Evolutionary conservation across 2,329 filamentous ascomycete genomes (phyloP), one percentile per base, ranked within the genome.

Genomic region (Botrytis cinerea): DNA sequence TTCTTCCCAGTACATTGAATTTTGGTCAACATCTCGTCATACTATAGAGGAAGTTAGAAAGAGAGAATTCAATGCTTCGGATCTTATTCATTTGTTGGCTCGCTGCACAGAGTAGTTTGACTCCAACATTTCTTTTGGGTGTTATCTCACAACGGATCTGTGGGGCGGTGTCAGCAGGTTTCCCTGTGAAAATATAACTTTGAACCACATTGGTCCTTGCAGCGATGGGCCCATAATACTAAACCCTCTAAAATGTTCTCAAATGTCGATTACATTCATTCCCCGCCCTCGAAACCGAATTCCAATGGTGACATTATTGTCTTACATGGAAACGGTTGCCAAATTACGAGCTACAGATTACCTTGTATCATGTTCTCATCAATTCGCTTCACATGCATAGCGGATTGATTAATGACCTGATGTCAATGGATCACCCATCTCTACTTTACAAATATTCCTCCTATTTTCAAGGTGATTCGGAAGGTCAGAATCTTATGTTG

Each of bases 171-270:
- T n/a, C 54, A 46, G 20, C 10, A 61, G 45, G 12, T 61, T 70
- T n/a, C 51, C 67, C 54, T 60, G 38, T 40, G 8, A 60, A 45
- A 28, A 22, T 12, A 6, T 20, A 45, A 43, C 38, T n/a, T 60
- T n/a, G 28, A 35, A 69, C 40, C 28, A 35, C 32, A 46, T 46
- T n/a, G 46, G 70, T 63, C 46, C 38, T 54, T 57, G 60, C 48
- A 20, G 46, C 14, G 28, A 9, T 57, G 38, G 35, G 57, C 45
- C 38, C 61, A 66, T 72, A 57, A 16, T n/a, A 66, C 25, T 48
- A 72, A 57, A 12, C 20, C 28, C 4, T 46, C 45, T 64, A 20
- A 9, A 38, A 20, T 22, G 22, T n/a, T 46, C 45, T 45, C 25
- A 22, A n/a, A 38, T 59, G 35, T n/a, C 62, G 18, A 66, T 57